Evolutionary conservation across 805 yeast species (phyloP), one percentile per base, ranked within the genome.

Genomic region (Lipomyces orientalis): DNA sequence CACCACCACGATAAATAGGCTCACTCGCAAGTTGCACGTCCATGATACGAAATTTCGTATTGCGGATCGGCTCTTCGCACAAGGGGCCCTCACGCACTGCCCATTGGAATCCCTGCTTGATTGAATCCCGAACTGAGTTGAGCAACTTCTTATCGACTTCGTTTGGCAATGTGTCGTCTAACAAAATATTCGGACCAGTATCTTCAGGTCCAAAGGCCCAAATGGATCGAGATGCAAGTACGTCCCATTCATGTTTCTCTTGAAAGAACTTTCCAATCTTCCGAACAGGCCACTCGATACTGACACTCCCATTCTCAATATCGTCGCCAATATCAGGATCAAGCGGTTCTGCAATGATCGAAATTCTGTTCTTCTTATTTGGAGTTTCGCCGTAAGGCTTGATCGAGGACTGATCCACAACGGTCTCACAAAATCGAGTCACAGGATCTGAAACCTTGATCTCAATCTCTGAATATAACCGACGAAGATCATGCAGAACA

Each of bases 371-470:
- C 39, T 82, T 81, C 51, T 81, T 84, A 68, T 87, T 85, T 6
- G 85, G 81, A 0, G 93, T 84, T 29, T 81, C 82, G 0, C 87
- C 84, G 0, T 88, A 81, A n/a, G 92, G 84, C 61, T 89, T 87
- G 0, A 91, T 86, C 61, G 86, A 85, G 0, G 97, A 88, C 49
- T 84, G 82, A 52, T 86, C 90, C 3, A 79, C 71, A 62, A 91
- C 85, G 0, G 97, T 88, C 77, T 95, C 99, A 29, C 90, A 79
- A 72, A 95, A 92, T 66, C 84, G 84, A 0, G 92, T 87, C 77
- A 89, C 84, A 2, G 98, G 97, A 74, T 89, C 95, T 59, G 97
- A 90, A 1, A 92, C 89, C 75, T 88, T 90, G 64, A 95, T 86
- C 61, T 88, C 90, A 52, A 93, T 82, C 29, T 85, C 85, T 0